phyloP scores from a whole-genome alignment of 192 early-diverging fungal genomes.

The Coemansia sp. region DNA sequence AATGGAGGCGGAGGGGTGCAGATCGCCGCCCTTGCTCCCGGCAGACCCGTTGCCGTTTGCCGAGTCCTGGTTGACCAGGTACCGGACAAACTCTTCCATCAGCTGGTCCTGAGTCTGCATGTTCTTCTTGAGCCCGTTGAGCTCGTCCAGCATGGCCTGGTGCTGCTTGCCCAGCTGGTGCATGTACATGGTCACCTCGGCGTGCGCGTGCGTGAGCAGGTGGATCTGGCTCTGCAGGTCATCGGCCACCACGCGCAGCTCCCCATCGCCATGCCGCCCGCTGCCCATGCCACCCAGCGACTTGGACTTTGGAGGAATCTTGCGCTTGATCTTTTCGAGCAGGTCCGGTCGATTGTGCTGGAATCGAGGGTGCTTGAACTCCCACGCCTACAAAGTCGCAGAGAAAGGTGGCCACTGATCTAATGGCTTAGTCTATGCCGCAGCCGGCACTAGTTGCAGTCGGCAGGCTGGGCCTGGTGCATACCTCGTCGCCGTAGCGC shows the following conservation, averaged over 20 bases:
- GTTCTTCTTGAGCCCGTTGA: constrained; percentile 48
- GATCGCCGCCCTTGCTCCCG: constrained; percentile 15
- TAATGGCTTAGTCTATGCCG: too few relatives aligned
- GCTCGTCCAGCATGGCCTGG: constrained; percentile 46
- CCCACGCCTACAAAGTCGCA: constrained; percentile 82
- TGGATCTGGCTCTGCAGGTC: constrained; percentile 49
- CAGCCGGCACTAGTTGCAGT: not conserved
- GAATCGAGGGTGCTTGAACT: constrained; percentile 83
- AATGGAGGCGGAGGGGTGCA: constrained; percentile 17
- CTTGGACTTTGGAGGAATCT: constrained; percentile 52
- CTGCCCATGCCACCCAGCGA: constrained; percentile 35
- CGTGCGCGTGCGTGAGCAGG: constrained; percentile 46
- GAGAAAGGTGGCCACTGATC: too few relatives aligned
- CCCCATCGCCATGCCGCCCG: constrained; percentile 29
- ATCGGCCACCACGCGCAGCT: constrained; percentile 37
- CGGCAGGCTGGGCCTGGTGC: too few relatives aligned
- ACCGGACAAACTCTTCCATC: constrained; percentile 50
- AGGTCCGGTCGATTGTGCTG: constrained; percentile 64
- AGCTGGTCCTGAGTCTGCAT: constrained; percentile 51
- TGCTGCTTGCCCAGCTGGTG: constrained; percentile 49
- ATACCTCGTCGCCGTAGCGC: constrained; percentile 49
- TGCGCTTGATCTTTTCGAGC: constrained; percentile 65
- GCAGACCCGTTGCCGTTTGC: constrained; percentile 14
- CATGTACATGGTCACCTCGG: constrained; percentile 50
- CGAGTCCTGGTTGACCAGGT: constrained; percentile 46